Conservation (phyloP, 108 stramenopile genomes). For the Skeletonema costatum region DNA sequence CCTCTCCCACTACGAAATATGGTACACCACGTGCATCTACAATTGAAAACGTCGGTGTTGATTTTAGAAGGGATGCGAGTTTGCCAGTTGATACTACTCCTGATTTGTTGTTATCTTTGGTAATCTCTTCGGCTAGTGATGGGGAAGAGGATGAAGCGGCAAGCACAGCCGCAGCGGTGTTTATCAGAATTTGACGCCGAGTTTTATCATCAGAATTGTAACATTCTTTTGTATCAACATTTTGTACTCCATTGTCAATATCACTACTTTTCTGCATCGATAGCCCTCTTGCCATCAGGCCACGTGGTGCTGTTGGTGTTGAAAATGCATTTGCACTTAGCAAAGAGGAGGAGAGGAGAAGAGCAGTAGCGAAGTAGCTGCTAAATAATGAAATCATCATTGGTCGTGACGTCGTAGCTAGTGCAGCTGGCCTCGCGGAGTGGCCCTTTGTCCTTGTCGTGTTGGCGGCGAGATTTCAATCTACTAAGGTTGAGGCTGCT, state of each 20-base stretch:
- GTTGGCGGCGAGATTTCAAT: too few species aligned
- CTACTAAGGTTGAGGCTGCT: too few species aligned
- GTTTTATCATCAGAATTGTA: neutral
- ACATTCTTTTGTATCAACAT: neutral
- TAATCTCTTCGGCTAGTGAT: neutral
- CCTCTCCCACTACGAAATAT: slow-evolving; percentile 84
- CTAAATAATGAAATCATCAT: neutral
- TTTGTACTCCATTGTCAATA: neutral
- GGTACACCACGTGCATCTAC: slow-evolving; percentile 77
- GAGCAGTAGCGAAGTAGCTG: neutral
- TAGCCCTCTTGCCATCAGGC: neutral
- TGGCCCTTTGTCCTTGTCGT: neutral
- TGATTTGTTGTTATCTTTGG: neutral
- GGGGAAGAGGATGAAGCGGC: neutral
- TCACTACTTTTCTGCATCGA: neutral
- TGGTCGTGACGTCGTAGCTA: too few species aligned
- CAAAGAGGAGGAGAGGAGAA: neutral
- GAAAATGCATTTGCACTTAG: neutral
- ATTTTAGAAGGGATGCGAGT: slow-evolving; percentile 36
- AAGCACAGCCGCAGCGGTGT: neutral
- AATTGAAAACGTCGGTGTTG: slow-evolving; percentile 74
- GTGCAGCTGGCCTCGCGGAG: neutral
- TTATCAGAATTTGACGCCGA: neutral
- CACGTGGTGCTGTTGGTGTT: neutral
- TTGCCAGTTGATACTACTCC: slow-evolving; percentile 33